Conservation (phyloP, 2,329 filamentous ascomycete genomes). For the Colletotrichum aenigma region DNA sequence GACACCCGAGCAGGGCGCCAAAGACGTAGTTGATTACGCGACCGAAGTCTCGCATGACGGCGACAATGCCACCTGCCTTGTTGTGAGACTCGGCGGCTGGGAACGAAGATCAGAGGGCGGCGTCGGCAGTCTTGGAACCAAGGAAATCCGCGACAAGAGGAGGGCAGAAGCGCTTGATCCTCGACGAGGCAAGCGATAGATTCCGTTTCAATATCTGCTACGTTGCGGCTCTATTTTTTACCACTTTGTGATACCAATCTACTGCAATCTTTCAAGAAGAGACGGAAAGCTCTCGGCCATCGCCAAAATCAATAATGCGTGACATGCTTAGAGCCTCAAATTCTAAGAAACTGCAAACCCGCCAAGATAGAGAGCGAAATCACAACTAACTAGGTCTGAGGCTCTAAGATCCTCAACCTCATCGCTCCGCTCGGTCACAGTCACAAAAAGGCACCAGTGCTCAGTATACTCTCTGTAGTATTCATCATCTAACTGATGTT, state of each 20-base stretch:
- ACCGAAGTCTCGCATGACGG: constrained; percentile 77
- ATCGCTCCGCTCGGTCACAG: not conserved
- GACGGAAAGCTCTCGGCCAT: not conserved
- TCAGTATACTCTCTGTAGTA: constrained; percentile 10
- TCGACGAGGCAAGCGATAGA: constrained; percentile 64
- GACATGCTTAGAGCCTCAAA: not conserved
- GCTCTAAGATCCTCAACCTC: not conserved
- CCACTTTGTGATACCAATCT: not conserved
- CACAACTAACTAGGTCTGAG: not conserved
- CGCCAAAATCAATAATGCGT: not conserved
- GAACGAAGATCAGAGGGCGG: constrained; percentile 82
- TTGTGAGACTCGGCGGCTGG: constrained; percentile 72
- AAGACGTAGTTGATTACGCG: constrained; percentile 82
- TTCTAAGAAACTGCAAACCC: not conserved
- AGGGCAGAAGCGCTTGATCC: constrained; percentile 83
- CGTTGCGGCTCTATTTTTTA: not conserved
- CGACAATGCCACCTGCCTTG: constrained; percentile 73
- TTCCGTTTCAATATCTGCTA: not conserved
- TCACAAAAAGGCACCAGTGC: not conserved
- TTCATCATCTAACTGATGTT: constrained; percentile 18
- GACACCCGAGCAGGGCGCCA: constrained; percentile 86
- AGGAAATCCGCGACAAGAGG: constrained; percentile 87
- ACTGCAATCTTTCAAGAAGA: not conserved
- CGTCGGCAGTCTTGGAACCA: constrained; percentile 86
- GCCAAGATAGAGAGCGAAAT: not conserved